Evolutionary conservation across 2,329 filamentous ascomycete genomes (phyloP).

Genomic region (Hypomyces rosellus): DNA sequence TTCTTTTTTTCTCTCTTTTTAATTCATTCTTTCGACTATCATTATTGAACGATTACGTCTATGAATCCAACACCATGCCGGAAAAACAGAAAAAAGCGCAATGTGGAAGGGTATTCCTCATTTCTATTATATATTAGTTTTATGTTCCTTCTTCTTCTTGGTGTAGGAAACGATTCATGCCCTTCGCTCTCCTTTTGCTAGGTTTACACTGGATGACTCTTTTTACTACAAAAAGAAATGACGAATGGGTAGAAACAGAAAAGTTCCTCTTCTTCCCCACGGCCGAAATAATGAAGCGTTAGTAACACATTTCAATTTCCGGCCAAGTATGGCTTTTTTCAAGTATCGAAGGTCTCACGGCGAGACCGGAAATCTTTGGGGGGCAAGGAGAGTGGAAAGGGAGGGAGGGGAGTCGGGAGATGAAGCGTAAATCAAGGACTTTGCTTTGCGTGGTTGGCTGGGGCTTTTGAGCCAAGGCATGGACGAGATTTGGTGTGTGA

Average conservation of each 20-base stretch:
- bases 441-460: not conserved
- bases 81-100: constrained; percentile 1
- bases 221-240: not conserved
- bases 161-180: constrained; percentile 6
- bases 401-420: not conserved
- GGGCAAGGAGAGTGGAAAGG: not conserved
- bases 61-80: constrained; percentile 11
- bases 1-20: constrained; percentile 6
- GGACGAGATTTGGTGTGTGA: not conserved
- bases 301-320: constrained; percentile 1
- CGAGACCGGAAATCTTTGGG: not conserved
- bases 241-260: too few relatives aligned
- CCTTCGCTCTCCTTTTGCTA: not conserved
- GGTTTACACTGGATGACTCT: not conserved
- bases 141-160: not conserved
- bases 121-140: constrained; percentile 1
- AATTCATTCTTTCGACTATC: constrained; percentile 6
- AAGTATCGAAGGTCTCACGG: constrained; percentile 1
- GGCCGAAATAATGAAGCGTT: not conserved
- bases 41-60: constrained; percentile 14
- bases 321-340: constrained; percentile 2
- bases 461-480: not conserved
- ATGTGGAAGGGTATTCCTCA: constrained; percentile 7
- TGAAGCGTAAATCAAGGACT: not conserved
- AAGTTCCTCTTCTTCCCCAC: too few relatives aligned